These are phyloP conservation scores for Paspalum notatum DNA, from an alignment of 176 grass and related monocot species.

Conservation along the genomic window DNA sequence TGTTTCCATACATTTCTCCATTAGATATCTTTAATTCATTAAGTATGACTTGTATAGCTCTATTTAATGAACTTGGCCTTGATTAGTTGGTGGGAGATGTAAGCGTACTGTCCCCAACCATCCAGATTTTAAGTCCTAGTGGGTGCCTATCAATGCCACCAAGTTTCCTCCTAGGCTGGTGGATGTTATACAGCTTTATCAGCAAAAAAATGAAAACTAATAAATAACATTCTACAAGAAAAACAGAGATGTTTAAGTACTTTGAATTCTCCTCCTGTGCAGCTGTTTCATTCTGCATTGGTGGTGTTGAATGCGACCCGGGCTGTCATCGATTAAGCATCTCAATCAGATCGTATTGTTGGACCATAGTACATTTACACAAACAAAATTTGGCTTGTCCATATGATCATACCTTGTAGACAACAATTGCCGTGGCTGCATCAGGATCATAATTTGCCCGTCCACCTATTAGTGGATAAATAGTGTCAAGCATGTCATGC, in stretches of 20 bases:
- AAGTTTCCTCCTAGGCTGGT: neutral
- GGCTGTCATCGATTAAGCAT: slow-evolving; percentile 68
- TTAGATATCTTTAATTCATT: neutral
- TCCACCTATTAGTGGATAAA: slow-evolving; percentile 51
- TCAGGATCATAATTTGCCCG: slow-evolving; percentile 53
- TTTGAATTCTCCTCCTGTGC: slow-evolving; percentile 89
- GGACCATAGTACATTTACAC: slow-evolving; percentile 6
- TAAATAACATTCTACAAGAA: slow-evolving; percentile 20
- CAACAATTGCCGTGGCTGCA: slow-evolving; percentile 81
- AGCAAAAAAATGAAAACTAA: neutral
- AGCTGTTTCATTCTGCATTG: slow-evolving; percentile 61
- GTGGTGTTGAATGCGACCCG: slow-evolving; percentile 49
- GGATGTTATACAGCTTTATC: neutral
- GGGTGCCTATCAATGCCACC: neutral
- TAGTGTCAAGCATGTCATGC: slow-evolving; percentile 29
- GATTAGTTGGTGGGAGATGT: neutral
- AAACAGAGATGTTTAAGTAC: slow-evolving; percentile 46
- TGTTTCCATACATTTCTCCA: neutral
- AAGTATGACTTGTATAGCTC: neutral
- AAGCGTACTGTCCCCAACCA: neutral
- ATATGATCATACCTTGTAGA: slow-evolving; percentile 81
- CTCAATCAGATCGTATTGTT: slow-evolving; percentile 30
- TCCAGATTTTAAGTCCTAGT: neutral
- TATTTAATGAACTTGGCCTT: neutral
- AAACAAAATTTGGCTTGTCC: neutral